Evolutionary conservation across 2,329 filamentous ascomycete genomes (phyloP).

Genomic region (Pseudogymnoascus sp.): DNA sequence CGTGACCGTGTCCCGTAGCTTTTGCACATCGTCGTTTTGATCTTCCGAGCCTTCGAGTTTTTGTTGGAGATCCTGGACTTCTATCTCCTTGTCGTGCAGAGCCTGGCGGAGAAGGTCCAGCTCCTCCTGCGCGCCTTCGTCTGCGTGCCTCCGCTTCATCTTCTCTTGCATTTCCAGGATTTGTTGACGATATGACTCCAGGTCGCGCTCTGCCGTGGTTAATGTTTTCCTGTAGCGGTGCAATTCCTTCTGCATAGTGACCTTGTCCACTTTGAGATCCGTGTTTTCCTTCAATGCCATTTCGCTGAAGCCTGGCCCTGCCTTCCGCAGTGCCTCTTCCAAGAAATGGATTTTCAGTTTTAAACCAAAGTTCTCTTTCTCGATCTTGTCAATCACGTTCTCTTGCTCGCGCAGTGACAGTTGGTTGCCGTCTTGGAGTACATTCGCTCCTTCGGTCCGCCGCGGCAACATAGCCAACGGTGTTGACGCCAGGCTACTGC

Average conservation of each 20-base stretch:
- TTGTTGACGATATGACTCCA: constrained; percentile 76
- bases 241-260: constrained; percentile 83
- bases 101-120: constrained; percentile 49
- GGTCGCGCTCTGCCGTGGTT: constrained; percentile 71
- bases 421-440: constrained; percentile 79
- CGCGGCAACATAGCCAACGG: constrained; percentile 66
- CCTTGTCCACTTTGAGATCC: constrained; percentile 85
- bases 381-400: constrained; percentile 88
- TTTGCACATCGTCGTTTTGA: constrained; percentile 53
- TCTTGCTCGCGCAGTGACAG: constrained; percentile 91
- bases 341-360: constrained; percentile 97
- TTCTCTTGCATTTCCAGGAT: constrained; percentile 77
- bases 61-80: constrained; percentile 44
- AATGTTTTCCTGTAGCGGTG: constrained; percentile 80
- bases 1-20: constrained; percentile 64
- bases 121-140: constrained; percentile 60
- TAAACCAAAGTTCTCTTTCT: constrained; percentile 96
- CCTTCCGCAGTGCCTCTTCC: constrained; percentile 80
- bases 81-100: constrained; percentile 48
- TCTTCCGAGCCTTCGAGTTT: constrained; percentile 51
- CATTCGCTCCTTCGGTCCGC: constrained; percentile 54
- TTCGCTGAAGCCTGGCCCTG: constrained; percentile 83
- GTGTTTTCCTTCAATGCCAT: constrained; percentile 89
- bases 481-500: constrained; percentile 76
- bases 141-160: constrained; percentile 66